Base-by-base conservation (phyloP, 768 basidiomycete genomes). In the Serpula lacrymans region DNA sequence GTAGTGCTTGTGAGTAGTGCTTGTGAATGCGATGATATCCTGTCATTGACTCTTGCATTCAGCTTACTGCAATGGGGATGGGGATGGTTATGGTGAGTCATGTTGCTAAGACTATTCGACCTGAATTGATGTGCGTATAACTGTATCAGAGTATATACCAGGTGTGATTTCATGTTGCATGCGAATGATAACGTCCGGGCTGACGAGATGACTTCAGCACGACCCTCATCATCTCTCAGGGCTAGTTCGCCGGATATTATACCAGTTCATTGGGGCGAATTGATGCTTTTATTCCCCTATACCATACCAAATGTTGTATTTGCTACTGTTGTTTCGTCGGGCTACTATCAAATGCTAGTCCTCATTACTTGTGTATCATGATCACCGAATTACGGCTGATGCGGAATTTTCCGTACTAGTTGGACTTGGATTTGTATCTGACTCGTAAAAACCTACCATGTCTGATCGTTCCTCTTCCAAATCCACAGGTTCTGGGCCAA, bases 241-340 rank as follows among this genome's bases (percentile, higher is more conserved):
- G 2, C 68, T 93, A 12, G 88, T 93, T 5, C 70, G 89, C 46
- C 71, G 83, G 42, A 78, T 93, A 48, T 48, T 93, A 53, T 94
- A 91, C 58, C 90, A 94, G 54, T 88, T 93, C 46, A 80, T 94
- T 54, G 91, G 91, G 3, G 87, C 90, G 1, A 92, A 91, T 60
- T 91, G 45, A 48, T 21, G 3, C 17, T 10, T n/a, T n/a, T 23
- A 17, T 12, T 16, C 36, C 25, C 21, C 23, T 40, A 16, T n/a
- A 11, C 38, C 11, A 24, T n/a, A 40, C 13, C 11, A 14, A 13
- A 12, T 11, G 12, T 21, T 40, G 23, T 34, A 10, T 18, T 4
- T 18, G n/a, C n/a, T n/a, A n/a, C n/a, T n/a, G n/a, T n/a, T n/a
- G n/a, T n/a, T n/a, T n/a, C n/a, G n/a, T n/a, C n/a, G 18, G 21